Evolutionary conservation across 2,329 filamentous ascomycete species (phyloP), one percentile per base, ranked within the genome.

Genomic region (Penicillium sp.): DNA sequence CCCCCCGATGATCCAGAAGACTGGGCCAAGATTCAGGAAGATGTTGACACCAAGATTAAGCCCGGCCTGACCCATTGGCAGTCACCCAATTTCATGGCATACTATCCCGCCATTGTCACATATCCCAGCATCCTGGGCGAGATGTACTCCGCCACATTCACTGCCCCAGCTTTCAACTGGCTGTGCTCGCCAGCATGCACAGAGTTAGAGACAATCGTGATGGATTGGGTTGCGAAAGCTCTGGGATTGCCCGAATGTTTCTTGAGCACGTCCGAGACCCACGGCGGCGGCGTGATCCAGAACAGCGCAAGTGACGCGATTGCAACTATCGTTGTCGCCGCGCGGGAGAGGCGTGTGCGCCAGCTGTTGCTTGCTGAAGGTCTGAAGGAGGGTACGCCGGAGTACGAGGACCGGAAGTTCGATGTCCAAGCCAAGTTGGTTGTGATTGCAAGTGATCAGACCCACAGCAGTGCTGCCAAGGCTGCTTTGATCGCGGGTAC

Each of bases 11-110:
- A 88, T 81, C 65, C 91, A 88, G 78, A 77, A 82, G 57, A 69
- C 68, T 96, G 92, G 90, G 76, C 79, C 19, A 79, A 84, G 48
- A 97, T 97, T 67, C 89, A 91, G 65, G 80, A 84, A 53, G 93
- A 97, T 70, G 86, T 97, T 47, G 87, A 92, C 64, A 77, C 81
- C 41, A 90, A 94, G 70, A 96, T 97, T 68, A 84, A 96, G 70
- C 93, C 93, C 0, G 93, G 93, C 6, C 79, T 97, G 51, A 97
- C 93, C 0, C 93, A 97, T 75, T 97, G 93, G 91, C 88, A 96
- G 70, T 90, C 87, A 2, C 93, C 91, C 14, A 91, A 93, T 69
- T 97, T 96, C 80, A 90, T 97, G 84, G 93, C 93, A 41, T 97
- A 95, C 79, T 97, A 94, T 75, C 89, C 93, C 1, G 90, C 90